phyloP scores from a whole-genome alignment of 1,139 yeast species.

The Geotrichum australiense region DNA sequence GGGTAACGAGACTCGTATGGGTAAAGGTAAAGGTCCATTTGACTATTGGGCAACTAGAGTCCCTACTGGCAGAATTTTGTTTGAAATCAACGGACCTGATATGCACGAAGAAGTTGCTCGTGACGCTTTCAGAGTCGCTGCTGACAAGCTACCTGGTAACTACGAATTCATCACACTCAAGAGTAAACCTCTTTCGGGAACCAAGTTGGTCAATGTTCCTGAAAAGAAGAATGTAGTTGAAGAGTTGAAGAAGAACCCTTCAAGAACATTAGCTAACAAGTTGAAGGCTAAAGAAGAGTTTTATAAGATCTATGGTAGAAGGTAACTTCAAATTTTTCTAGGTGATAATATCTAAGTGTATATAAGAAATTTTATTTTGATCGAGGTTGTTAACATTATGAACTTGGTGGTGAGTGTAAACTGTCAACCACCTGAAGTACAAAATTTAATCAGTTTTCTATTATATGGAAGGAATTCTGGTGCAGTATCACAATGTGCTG shows the following conservation, averaged over 20 bases:
- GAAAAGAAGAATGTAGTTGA: slow-evolving; percentile 46
- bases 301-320: slow-evolving; percentile 29
- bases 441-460: no score
- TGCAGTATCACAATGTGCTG: no score
- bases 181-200: slow-evolving; percentile 66
- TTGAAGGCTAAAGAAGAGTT: slow-evolving; percentile 33
- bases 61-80: slow-evolving; percentile 88
- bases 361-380: not conserved
- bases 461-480: no score
- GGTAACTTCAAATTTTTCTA: no score
- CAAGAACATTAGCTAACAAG: slow-evolving; percentile 41
- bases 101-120: slow-evolving; percentile 86
- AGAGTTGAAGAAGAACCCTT: slow-evolving; percentile 52
- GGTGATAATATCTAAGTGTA: no score
- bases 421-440: not conserved
- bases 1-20: slow-evolving; percentile 99
- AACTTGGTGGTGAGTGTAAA: no score
- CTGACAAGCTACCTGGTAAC: slow-evolving; percentile 86
- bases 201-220: slow-evolving; percentile 41
- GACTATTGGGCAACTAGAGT: slow-evolving; percentile 97
- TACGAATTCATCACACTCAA: slow-evolving; percentile 74
- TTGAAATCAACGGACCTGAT: slow-evolving; percentile 71
- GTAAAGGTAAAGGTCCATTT: slow-evolving; percentile 98
- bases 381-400: not conserved
- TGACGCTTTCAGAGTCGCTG: slow-evolving; percentile 87